phyloP scores from a whole-genome alignment of 768 basidiomycete genomes.

The Boletus rufocinnamomeus region DNA sequence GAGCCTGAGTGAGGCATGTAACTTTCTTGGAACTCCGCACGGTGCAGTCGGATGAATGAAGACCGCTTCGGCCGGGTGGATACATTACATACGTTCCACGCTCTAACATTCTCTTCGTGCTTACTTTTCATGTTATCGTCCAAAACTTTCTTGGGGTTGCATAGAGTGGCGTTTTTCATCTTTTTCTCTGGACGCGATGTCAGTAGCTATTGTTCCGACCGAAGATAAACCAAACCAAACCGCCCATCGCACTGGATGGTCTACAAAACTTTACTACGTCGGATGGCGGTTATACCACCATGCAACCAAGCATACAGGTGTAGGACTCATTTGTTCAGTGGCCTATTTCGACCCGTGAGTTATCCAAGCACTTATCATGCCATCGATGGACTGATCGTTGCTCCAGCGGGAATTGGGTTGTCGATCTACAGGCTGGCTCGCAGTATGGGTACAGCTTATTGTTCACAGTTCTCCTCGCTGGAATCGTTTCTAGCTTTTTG shows the following conservation, averaged over 20 bases:
- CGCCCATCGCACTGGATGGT: conserved; percentile 19
- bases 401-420: conserved; percentile 82
- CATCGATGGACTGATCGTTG: conserved; percentile 1
- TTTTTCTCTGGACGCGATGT: conserved; percentile 16
- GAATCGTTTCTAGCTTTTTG: conserved; percentile 78
- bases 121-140: conserved; percentile 8
- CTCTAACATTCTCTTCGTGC: background rate
- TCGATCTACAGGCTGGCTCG: conserved; percentile 86
- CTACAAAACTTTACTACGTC: conserved; percentile 21
- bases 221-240: conserved; percentile 7
- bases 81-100: background rate
- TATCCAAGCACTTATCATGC: background rate
- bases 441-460: conserved; percentile 83
- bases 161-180: background rate
- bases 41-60: background rate
- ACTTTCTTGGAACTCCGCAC: too few species aligned
- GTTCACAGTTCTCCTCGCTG: conserved; percentile 82
- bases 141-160: background rate
- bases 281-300: conserved; percentile 47
- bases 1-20: background rate
- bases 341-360: conserved; percentile 88
- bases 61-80: background rate
- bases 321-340: conserved; percentile 85
- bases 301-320: conserved; percentile 66
- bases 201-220: background rate